These are phyloP conservation scores for Pleurotus tuoliensis DNA, from an alignment of 768 basidiomycete species.

Conservation along the genomic window DNA sequence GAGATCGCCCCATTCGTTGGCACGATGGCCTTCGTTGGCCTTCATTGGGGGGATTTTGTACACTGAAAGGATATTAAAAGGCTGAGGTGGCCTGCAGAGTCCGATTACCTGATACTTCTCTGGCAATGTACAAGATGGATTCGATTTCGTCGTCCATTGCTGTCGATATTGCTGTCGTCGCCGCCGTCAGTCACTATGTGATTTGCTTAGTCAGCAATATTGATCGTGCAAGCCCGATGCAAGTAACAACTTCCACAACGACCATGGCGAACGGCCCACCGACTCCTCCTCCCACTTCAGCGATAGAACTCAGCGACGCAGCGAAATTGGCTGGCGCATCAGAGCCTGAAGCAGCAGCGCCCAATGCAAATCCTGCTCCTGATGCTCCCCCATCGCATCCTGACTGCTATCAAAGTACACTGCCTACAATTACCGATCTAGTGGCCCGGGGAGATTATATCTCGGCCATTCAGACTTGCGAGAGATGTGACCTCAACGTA, in stretches of 20 bases:
- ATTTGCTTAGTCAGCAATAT: background rate
- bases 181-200: background rate
- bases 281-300: conserved; percentile 59
- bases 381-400: conserved; percentile 15
- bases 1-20: conserved; percentile 90
- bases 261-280: conserved; percentile 57
- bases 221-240: background rate
- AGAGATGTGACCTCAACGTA: conserved; percentile 53
- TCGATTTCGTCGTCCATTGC: conserved; percentile 80
- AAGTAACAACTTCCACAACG: conserved; percentile 7
- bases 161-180: background rate
- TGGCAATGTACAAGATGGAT: conserved; percentile 84
- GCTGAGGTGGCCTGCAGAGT: conserved; percentile 9
- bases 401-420: conserved; percentile 41
- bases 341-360: conserved; percentile 10
- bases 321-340: conserved; percentile 24
- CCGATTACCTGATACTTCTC: conserved; percentile 78
- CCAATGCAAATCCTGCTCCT: conserved; percentile 9
- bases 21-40: conserved; percentile 85
- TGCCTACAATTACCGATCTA: conserved; percentile 40
- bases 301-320: conserved; percentile 53
- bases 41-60: conserved; percentile 89
- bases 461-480: conserved; percentile 43
- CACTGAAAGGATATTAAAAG: conserved; percentile 41
- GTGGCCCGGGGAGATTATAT: conserved; percentile 39